Evolutionary conservation across 108 stramenopile genomes (phyloP).

Genomic region (Bacterosira constricta): DNA sequence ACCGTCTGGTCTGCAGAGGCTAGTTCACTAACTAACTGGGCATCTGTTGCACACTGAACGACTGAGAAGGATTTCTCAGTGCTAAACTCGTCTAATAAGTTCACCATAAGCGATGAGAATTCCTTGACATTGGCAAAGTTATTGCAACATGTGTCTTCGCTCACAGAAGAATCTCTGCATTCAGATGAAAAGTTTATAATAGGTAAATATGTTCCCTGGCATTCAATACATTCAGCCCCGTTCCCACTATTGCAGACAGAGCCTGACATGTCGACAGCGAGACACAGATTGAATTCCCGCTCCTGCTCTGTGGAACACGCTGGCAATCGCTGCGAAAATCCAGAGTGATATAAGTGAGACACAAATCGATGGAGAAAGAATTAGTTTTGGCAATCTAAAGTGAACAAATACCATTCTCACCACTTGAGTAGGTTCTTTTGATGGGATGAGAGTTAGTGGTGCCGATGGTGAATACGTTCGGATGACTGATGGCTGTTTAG

Average conservation of each 20-base stretch:
- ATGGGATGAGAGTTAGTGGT: too few relatives aligned
- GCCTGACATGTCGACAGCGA: too few relatives aligned
- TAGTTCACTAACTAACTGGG: slow-evolving; percentile 1
- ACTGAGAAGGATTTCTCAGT: slow-evolving; percentile 22
- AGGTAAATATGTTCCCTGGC: slow-evolving; percentile 8
- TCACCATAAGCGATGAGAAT: slow-evolving; percentile 24
- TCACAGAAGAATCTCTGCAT: neutral
- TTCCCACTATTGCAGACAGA: slow-evolving; percentile 15
- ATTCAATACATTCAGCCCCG: slow-evolving; percentile 16
- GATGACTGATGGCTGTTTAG: too few relatives aligned
- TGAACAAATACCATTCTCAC: too few relatives aligned
- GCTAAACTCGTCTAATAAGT: slow-evolving; percentile 1
- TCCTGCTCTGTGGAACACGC: too few relatives aligned
- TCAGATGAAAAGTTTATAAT: neutral
- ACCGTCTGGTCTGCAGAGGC: slow-evolving; percentile 12
- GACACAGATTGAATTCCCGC: slow-evolving; percentile 23
- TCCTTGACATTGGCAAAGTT: slow-evolving; percentile 29
- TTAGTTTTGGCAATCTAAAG: too few relatives aligned
- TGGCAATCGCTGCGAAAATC: too few relatives aligned
- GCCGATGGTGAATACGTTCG: too few relatives aligned
- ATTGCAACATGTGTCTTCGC: slow-evolving; percentile 16
- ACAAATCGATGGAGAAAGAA: too few relatives aligned
- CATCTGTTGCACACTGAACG: slow-evolving; percentile 27
- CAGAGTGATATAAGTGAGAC: too few relatives aligned
- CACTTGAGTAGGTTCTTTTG: too few relatives aligned